A percentile compares a stretch with the other conserved stretches of the same genome.
Evolutionary conservation across 2,329 filamentous ascomycete genomes (phyloP).

Genomic region (Teratosphaeria epicoccoides): DNA sequence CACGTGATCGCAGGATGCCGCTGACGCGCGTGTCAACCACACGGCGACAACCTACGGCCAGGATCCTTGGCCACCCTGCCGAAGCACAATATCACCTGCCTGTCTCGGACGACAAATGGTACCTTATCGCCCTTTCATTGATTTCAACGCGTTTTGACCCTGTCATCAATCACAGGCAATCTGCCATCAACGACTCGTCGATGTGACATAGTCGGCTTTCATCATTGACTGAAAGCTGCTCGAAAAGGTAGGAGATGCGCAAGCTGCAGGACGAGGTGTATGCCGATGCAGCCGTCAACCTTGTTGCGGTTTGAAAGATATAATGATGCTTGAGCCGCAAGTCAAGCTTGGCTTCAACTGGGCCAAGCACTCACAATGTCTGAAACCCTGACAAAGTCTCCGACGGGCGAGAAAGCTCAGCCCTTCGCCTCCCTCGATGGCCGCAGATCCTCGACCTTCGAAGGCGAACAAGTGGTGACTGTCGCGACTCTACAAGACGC

Average conservation of each 20-base stretch:
- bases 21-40: not conserved
- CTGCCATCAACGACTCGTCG: not conserved
- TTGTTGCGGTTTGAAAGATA: not conserved
- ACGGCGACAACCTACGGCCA: not conserved
- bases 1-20: not conserved
- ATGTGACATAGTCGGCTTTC: not conserved
- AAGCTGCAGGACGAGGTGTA: not conserved
- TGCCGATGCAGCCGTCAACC: not conserved
- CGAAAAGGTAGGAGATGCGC: not conserved
- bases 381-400: not conserved
- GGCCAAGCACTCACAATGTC: not conserved
- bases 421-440: conserved; percentile 2
- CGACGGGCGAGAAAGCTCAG: not conserved
- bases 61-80: not conserved
- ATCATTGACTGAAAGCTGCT: not conserved
- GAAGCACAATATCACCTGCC: not conserved
- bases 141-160: not conserved
- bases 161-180: not conserved
- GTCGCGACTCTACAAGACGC: conserved; percentile 1
- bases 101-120: not conserved
- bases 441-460: not conserved
- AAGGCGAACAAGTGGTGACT: conserved; percentile 1
- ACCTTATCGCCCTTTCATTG: not conserved
- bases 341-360: not conserved
- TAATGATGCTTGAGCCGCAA: not conserved